Evolutionary conservation across 2,329 filamentous ascomycete genomes (phyloP), one percentile per base, ranked within the genome.

Genomic region (Neophaeococcomyces aloes): DNA sequence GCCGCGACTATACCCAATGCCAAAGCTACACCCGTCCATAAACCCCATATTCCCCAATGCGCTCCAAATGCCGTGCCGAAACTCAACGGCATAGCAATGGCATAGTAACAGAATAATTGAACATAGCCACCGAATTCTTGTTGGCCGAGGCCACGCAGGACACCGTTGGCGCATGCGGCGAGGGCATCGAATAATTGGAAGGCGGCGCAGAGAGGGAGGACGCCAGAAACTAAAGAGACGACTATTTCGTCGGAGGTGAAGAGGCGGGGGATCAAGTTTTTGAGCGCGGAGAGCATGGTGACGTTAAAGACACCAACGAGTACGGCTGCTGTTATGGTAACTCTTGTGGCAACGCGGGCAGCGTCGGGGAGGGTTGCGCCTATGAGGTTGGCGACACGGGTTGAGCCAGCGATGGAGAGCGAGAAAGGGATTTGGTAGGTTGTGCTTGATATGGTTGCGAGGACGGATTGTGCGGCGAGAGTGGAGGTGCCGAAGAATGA

Each of bases 341-440:
- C 87, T 61, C 76, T 80, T n/a, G 83, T 83, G 1, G 83, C 83
- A 2, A 77, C 83, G 59, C 81, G 86, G 13, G 88, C 88, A 0
- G 88, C 83, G 35, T 81, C 79, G 2, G 85, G 79, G 8, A 95
- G 72, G 1, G 81, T 82, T 0, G 89, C 88, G 7, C 89, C 91
- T 49, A 96, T 93, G 27, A 96, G 68, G 56, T 95, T 96, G 14
- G 88, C 89, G 11, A 95, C 78, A 1, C 89, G 80, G 0, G 89
- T 96, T 10, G 83, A 89, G 0, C 83, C 79, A 2, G 89, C 88
- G 46, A 96, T 89, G 25, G 82, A 85, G 48, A 95, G 76, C 0
- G 89, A 85, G 66, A 96, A 96, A 0, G 89, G 87, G 38, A 96
- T 80, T 62, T 94, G 86, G 67, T 87, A 96, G 0, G 84, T 86